Evolutionary conservation across 1,284 basidiomycete species (phyloP), one percentile per base, ranked within the genome.

Genomic region (Pseudozyma hubeiensis): DNA sequence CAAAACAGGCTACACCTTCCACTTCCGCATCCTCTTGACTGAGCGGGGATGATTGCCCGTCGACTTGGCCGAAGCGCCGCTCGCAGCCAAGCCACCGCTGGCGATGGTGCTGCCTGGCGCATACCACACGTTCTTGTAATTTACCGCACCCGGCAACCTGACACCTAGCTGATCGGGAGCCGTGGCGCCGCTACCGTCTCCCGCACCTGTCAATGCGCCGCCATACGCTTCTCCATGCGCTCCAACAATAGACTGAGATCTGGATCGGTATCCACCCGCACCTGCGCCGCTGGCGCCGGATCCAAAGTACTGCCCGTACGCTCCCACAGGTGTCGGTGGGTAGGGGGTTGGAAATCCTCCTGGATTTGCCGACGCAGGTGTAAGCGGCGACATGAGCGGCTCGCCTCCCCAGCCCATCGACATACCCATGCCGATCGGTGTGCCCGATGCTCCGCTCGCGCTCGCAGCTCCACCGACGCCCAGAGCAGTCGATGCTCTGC

Each of bases 41-140:
- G 56, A 62, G 0, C 63, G 49, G 19, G 68, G 52, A 33, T 71
- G 63, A 49, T 63, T 62, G 45, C 59, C 30, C 24, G 56, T 30
- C 53, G 53, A 37, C 31, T 51, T 57, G 7, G 44, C 46, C 8
- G 54, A 50, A 17, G 64, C 45, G 9, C 58, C 35, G 31, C 55
- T 44, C 16, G 45, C 53, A 30, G 59, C 54, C 19, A 67, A 49
- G 0, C 73, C 63, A 16, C 70, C 71, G 43, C 75, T 73, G 34
- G 57, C 68, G 7, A 63, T 67, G 14, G 68, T 66, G 17, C 71
- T 64, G 19, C 65, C 59, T 1, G 77, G 66, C 13, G 77, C 60
- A 35, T 79, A 79, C 77, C 77, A 79, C 1, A 70, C 64, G 17
- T 71, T 64, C 45, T 79, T 79, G 64, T 79, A 79, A 44, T 79